Conservation (phyloP, 1,139 yeast species). For the Candida sojae region DNA sequence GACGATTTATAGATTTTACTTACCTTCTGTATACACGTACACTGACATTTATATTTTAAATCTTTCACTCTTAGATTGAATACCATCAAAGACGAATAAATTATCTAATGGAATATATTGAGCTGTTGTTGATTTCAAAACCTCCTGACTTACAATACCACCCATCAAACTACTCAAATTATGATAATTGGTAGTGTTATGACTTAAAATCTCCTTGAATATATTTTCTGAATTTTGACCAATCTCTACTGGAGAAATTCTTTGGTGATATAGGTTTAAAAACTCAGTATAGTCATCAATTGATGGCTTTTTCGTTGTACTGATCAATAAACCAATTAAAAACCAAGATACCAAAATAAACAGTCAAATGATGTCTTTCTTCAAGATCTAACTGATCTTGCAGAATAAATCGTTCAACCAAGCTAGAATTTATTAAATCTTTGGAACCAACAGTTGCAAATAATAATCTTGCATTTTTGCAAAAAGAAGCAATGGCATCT, state of each 20-base stretch:
- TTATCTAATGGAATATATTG: constrained; percentile 78
- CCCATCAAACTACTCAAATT: constrained; percentile 56
- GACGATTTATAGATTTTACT: constrained; percentile 57
- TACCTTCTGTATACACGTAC: not conserved
- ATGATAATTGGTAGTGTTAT: constrained; percentile 33
- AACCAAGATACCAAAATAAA: constrained; percentile 40
- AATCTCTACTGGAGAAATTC: constrained; percentile 13
- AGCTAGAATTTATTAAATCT: constrained; percentile 17
- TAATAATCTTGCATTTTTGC: constrained; percentile 54
- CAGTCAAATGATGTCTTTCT: constrained; percentile 21
- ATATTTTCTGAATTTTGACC: constrained; percentile 19
- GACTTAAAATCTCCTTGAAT: constrained; percentile 32
- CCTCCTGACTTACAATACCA: constrained; percentile 80
- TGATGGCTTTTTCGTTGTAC: constrained; percentile 19
- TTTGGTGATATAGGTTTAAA: constrained; percentile 17
- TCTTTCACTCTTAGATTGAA: constrained; percentile 50
- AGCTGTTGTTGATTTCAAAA: constrained; percentile 60
- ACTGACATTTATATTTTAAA: constrained; percentile 37
- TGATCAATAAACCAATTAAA: constrained; percentile 24
- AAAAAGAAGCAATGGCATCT: constrained; percentile 51
- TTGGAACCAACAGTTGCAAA: constrained; percentile 40
- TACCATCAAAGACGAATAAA: constrained; percentile 67
- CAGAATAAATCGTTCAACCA: constrained; percentile 17
- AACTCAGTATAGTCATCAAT: constrained; percentile 23
- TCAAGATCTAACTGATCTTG: constrained; percentile 18